These are phyloP conservation scores for Ceratocystis huliohia DNA, from an alignment of 2,329 filamentous ascomycete genomes.

Conservation along the genomic window DNA sequence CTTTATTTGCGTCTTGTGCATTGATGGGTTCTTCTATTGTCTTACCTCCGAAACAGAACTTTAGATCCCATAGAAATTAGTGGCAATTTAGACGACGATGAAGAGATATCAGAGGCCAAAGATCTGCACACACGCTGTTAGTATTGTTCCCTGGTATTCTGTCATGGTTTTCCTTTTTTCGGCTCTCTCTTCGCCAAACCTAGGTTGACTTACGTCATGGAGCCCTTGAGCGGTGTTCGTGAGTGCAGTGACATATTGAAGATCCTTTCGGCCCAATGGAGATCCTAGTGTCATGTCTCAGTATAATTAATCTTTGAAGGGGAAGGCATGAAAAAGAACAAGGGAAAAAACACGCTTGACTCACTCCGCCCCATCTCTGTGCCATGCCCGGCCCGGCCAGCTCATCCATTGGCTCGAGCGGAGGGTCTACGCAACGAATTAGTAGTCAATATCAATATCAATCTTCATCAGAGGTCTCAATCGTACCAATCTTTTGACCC, in stretches of 20 bases:
- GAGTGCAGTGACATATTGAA: conserved; percentile 43
- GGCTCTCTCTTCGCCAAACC: neutral
- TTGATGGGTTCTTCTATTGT: neutral
- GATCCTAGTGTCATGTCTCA: conserved; percentile 29
- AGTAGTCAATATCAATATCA: neutral
- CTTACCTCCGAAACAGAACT: neutral
- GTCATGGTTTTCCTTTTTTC: neutral
- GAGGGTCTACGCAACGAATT: neutral
- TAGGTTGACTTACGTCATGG: conserved; percentile 25
- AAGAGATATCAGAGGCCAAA: neutral
- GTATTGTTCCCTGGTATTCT: neutral
- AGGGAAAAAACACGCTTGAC: neutral
- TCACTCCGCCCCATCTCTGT: neutral
- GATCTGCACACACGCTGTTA: neutral
- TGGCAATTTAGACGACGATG: neutral
- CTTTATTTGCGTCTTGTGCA: neutral
- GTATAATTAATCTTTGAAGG: neutral
- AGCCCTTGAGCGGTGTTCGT: conserved; percentile 37
- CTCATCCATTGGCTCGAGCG: neutral
- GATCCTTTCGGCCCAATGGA: conserved; percentile 50
- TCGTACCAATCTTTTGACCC: neutral
- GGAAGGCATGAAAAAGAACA: neutral
- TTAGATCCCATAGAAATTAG: neutral
- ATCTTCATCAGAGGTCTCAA: neutral
- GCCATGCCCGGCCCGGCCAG: neutral